These are phyloP conservation scores for Elsinoe perseae DNA, from an alignment of 2,329 filamentous ascomycete genomes.

Conservation along the genomic window DNA sequence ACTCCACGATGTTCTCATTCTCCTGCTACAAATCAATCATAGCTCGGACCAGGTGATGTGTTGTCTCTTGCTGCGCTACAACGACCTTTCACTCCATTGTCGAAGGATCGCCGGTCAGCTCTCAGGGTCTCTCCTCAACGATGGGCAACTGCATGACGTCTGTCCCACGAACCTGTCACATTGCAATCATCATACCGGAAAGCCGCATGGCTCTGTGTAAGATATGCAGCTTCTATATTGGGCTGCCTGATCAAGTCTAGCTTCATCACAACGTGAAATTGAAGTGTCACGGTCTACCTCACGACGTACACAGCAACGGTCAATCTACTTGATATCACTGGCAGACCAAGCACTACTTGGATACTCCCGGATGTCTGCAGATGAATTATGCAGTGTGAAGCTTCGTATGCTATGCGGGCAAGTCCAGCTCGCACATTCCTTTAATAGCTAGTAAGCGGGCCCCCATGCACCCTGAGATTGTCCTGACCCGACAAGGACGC, in stretches of 20 bases:
- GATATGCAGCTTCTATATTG: not conserved
- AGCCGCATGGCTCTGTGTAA: not conserved
- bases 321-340: not conserved
- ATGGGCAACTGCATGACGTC: slow-evolving; percentile 1
- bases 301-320: not conserved
- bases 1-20: too few relatives aligned
- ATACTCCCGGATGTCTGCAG: not conserved
- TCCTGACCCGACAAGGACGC: too few relatives aligned
- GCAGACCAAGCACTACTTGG: not conserved
- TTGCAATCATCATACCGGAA: not conserved
- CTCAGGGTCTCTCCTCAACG: not conserved
- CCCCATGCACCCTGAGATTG: too few relatives aligned
- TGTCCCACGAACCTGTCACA: slow-evolving; percentile 2
- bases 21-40: not conserved
- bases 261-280: not conserved
- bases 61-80: not conserved
- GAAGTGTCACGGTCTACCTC: not conserved
- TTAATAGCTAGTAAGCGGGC: too few relatives aligned
- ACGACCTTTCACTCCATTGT: not conserved
- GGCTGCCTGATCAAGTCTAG: not conserved
- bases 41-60: not conserved
- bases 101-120: not conserved
- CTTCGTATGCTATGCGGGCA: too few relatives aligned
- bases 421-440: too few relatives aligned
- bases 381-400: too few relatives aligned